A percentile compares a stretch with the other conserved stretches of the same genome.
phyloP scores from a whole-genome alignment of 2,329 filamentous ascomycete species.

The Purpureocillium lavendulum region DNA sequence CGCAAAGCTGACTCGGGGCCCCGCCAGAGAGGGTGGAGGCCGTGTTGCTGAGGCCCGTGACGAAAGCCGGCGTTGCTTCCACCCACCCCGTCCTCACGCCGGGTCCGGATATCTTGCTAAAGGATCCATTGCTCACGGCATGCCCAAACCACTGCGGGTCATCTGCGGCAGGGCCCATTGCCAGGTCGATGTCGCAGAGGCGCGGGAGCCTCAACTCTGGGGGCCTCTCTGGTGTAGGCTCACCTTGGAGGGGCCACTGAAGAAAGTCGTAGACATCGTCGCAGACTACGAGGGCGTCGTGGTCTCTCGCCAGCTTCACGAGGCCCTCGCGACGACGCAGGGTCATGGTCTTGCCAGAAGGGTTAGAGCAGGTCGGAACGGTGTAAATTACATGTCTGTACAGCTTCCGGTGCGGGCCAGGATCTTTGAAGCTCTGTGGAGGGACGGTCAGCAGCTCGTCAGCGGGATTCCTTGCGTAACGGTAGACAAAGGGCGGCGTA shows the following conservation, averaged over 20 bases:
- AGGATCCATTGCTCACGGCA: constrained; percentile 76
- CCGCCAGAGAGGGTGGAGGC: constrained; percentile 49
- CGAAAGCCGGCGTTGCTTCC: constrained; percentile 55
- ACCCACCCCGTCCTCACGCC: constrained; percentile 84
- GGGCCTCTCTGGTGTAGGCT: constrained; percentile 17
- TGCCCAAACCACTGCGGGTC: constrained; percentile 59
- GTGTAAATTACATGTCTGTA: constrained; percentile 85
- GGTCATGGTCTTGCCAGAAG: constrained; percentile 76
- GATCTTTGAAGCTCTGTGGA: constrained; percentile 42
- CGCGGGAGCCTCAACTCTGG: constrained; percentile 55
- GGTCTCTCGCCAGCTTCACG: constrained; percentile 66
- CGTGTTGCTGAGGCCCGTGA: constrained; percentile 41
- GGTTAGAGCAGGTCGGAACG: constrained; percentile 84
- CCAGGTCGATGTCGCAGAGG: constrained; percentile 69
- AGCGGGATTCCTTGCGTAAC: too few relatives aligned
- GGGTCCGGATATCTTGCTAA: constrained; percentile 79
- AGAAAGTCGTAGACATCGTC: constrained; percentile 96
- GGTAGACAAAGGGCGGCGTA: neutral
- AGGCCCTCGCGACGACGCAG: constrained; percentile 57
- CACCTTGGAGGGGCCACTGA: constrained; percentile 55
- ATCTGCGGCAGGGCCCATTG: constrained; percentile 44
- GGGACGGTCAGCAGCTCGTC: too few relatives aligned
- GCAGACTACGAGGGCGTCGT: constrained; percentile 73
- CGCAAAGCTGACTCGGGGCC: constrained; percentile 45
- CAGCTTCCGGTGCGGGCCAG: constrained; percentile 58